Conservation (phyloP, 495 filamentous ascomycete genomes). For the Hypoxylon fuscum region DNA sequence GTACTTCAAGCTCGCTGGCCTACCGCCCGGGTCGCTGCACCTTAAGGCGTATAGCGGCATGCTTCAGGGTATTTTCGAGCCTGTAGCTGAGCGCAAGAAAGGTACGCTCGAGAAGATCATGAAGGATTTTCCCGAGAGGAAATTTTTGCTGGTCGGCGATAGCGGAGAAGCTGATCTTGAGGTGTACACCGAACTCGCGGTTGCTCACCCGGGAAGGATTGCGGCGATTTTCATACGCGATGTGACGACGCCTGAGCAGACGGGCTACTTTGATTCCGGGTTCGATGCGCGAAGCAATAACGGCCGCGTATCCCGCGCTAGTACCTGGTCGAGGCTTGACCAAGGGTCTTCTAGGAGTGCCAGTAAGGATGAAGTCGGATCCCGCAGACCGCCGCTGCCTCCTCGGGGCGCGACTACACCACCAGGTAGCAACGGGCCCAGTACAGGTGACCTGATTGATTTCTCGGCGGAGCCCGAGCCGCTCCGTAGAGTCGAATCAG, state of each 20-base stretch:
- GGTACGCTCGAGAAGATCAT: conserved; percentile 84
- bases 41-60: conserved; percentile 95
- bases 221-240: conserved; percentile 90
- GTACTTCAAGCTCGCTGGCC: conserved; percentile 79
- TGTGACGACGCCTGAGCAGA: conserved; percentile 77
- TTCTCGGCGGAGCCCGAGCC: conserved; percentile 63
- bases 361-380: conserved; percentile 40
- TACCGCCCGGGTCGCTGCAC: conserved; percentile 90
- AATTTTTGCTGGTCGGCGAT: conserved; percentile 92
- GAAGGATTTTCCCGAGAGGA: conserved; percentile 86
- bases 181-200: conserved; percentile 92
- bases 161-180: conserved; percentile 97
- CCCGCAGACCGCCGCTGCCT: conserved; percentile 44
- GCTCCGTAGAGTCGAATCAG: conserved; percentile 45
- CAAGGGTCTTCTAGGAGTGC: conserved; percentile 45
- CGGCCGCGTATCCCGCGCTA: conserved; percentile 22
- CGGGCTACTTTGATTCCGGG: conserved; percentile 80
- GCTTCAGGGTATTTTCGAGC: conserved; percentile 97
- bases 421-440: conserved; percentile 45
- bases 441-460: conserved; percentile 70
- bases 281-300: conserved; percentile 49
- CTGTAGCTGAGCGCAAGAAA: conserved; percentile 93
- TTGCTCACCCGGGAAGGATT: conserved; percentile 83
- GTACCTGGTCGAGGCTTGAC: conserved; percentile 5
- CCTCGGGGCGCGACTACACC: conserved; percentile 41